These are phyloP conservation scores for Neurospora pannonica DNA, from an alignment of 495 filamentous ascomycete genomes.

Conservation along the genomic window DNA sequence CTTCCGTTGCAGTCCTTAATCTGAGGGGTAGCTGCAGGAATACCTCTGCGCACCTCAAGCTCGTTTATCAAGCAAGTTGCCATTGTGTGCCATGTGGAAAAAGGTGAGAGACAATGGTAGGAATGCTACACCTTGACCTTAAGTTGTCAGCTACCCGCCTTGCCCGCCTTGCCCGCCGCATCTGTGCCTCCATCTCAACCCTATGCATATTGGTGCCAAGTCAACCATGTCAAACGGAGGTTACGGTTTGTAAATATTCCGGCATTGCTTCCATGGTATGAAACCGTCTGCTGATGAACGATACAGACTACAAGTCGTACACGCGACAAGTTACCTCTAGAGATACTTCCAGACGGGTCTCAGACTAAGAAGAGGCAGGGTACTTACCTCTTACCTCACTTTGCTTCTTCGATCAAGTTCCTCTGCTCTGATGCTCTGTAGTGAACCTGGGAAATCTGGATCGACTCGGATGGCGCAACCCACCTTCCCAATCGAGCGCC, in stretches of 20 bases:
- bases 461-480: not conserved
- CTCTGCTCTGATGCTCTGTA: not conserved
- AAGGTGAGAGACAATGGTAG: not conserved
- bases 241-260: not conserved
- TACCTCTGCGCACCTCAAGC: not conserved
- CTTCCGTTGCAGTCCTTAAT: conserved; percentile 12
- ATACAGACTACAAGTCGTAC: not conserved
- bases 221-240: not conserved
- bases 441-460: not conserved
- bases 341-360: not conserved
- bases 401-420: not conserved
- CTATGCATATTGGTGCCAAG: conserved; percentile 10
- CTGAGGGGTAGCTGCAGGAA: conserved; percentile 9
- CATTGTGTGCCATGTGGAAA: not conserved
- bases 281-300: not conserved
- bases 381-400: not conserved
- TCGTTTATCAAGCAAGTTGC: not conserved
- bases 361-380: too few species aligned
- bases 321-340: not conserved
- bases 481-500: conserved; percentile 9
- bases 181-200: conserved; percentile 8
- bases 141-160: not conserved
- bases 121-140: not conserved
- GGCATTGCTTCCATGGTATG: not conserved
- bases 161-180: not conserved